Conservation (phyloP, 148 eudicot species). For the Fagopyrum esculentum region DNA sequence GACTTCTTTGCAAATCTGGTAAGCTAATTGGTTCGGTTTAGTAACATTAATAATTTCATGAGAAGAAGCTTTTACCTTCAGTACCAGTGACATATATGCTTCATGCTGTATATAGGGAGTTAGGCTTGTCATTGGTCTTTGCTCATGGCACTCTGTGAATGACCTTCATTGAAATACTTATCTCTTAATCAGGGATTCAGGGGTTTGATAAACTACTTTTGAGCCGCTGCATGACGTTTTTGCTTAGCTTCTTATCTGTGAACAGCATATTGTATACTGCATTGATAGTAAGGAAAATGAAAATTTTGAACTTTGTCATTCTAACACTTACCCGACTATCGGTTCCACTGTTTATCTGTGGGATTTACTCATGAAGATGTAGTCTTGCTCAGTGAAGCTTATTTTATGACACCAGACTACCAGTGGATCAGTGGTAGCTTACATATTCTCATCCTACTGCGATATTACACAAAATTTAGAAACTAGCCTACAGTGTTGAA, state of each 20-base stretch:
- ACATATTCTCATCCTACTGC: no score
- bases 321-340: no score
- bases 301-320: no score
- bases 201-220: not conserved
- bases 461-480: not conserved
- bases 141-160: not conserved
- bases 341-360: no score
- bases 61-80: not conserved
- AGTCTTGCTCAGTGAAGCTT: not conserved
- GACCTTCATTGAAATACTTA: not conserved
- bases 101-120: not conserved
- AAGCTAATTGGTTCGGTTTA: constrained; percentile 13
- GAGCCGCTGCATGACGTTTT: not conserved
- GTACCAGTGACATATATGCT: not conserved
- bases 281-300: no score
- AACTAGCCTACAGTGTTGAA: not conserved
- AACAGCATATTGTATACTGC: no score
- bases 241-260: no score
- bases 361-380: no score
- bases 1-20: constrained; percentile 90
- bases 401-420: not conserved
- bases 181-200: not conserved
- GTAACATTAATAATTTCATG: not conserved
- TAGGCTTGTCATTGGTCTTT: not conserved
- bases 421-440: no score